Conservation (phyloP, 257 asterid species). For the Fraxinus quadrangulata region DNA sequence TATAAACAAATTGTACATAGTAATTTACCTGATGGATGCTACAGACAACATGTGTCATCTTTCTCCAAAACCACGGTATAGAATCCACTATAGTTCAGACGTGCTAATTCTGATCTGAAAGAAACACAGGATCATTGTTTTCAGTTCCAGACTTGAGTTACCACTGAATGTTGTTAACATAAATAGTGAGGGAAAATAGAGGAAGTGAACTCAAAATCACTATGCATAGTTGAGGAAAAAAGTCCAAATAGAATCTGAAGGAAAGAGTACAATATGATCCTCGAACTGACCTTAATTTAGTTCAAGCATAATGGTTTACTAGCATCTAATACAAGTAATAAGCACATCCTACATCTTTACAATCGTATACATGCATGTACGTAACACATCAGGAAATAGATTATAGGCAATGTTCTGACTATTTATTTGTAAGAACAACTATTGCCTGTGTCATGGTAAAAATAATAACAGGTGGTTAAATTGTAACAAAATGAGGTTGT, state of each 20-base stretch:
- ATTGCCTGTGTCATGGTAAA: not conserved
- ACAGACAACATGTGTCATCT: too few species aligned
- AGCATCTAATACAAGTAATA: not conserved
- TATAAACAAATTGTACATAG: not conserved
- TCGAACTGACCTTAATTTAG: not conserved
- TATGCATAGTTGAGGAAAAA: not conserved
- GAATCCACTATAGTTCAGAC: too few species aligned
- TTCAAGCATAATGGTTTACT: constrained; percentile 2
- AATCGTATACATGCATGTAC: not conserved
- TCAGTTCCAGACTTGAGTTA: too few species aligned
- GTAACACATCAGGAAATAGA: not conserved
- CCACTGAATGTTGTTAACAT: not conserved
- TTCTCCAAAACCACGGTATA: too few species aligned
- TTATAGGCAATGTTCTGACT: not conserved
- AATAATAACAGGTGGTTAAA: not conserved
- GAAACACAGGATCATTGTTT: too few species aligned
- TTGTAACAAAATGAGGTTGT: not conserved
- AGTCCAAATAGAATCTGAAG: not conserved
- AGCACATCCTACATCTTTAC: not conserved
- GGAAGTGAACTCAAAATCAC: not conserved
- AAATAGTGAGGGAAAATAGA: not conserved
- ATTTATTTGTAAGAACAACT: not conserved
- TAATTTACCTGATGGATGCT: too few species aligned
- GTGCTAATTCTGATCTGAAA: too few species aligned
- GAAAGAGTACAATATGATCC: not conserved